Evolutionary conservation across 352 stramenopile species (phyloP).

Genomic region (Thalassiosira livingstoniorum): DNA sequence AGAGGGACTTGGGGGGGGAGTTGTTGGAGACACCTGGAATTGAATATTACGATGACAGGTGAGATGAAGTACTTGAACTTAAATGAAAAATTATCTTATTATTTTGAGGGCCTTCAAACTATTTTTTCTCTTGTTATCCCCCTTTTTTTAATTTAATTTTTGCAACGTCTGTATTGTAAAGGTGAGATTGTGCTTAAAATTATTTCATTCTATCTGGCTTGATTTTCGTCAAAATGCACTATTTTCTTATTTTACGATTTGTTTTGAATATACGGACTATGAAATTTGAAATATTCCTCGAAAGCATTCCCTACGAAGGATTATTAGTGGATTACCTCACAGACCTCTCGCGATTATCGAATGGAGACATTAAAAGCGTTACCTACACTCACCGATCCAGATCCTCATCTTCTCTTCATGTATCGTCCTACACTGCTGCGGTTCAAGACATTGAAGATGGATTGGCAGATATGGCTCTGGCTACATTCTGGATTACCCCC

Average conservation of each 20-base stretch:
- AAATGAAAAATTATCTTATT: too few species aligned
- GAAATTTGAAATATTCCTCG: too few species aligned
- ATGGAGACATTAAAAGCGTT: constrained; percentile 40
- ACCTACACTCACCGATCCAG: constrained; percentile 35
- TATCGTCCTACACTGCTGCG: constrained; percentile 16
- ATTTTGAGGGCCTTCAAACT: too few species aligned
- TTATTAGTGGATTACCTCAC: constrained; percentile 33
- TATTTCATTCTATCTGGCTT: too few species aligned
- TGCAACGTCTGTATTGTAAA: too few species aligned
- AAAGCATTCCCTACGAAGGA: constrained; percentile 33
- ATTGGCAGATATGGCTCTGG: constrained; percentile 37
- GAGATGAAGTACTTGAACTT: too few species aligned
- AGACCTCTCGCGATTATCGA: constrained; percentile 15
- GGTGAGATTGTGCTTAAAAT: too few species aligned
- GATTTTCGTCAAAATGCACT: too few species aligned
- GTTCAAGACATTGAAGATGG: constrained; percentile 37
- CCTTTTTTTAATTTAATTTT: too few species aligned
- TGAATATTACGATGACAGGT: constrained; percentile 34
- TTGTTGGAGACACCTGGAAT: background rate
- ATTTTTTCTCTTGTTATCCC: too few species aligned
- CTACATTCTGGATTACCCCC: constrained; percentile 47
- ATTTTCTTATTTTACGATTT: too few species aligned
- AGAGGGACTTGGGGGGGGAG: constrained; percentile 5
- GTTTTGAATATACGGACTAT: too few species aligned
- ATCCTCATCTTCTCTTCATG: background rate